Conservation (phyloP, 1,139 yeast species). For the Yamadazyma spencermartinsiae region DNA sequence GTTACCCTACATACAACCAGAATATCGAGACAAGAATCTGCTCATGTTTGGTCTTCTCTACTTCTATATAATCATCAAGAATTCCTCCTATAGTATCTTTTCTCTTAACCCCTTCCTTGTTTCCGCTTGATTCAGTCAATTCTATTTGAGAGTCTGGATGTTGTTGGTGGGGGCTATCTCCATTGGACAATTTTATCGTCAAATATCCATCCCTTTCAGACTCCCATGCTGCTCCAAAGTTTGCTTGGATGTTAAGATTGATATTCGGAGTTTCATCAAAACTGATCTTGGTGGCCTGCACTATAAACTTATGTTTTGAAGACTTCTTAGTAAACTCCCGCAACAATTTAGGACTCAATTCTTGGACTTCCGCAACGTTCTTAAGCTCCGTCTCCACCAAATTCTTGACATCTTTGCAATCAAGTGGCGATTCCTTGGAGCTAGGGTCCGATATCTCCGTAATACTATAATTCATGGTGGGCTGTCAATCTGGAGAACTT, state of each 20-base stretch:
- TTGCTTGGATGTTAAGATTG: conserved; percentile 23
- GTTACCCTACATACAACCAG: conserved; percentile 30
- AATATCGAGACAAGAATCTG: conserved; percentile 27
- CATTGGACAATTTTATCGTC: neutral
- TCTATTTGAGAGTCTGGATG: too few species aligned
- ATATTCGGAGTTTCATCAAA: conserved; percentile 15
- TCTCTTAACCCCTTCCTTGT: conserved; percentile 3
- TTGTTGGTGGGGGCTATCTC: neutral
- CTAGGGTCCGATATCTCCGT: conserved; percentile 9
- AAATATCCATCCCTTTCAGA: conserved; percentile 38
- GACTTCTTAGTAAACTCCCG: conserved; percentile 27
- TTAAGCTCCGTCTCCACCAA: conserved; percentile 8
- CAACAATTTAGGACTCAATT: conserved; percentile 18
- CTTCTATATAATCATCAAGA: conserved; percentile 10
- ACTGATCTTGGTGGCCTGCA: conserved; percentile 26
- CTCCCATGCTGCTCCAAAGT: conserved; percentile 44
- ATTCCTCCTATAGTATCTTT: conserved; percentile 11
- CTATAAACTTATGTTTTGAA: conserved; percentile 40
- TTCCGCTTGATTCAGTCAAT: neutral
- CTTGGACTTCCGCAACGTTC: conserved; percentile 3
- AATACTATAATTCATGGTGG: neutral
- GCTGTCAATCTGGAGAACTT: neutral
- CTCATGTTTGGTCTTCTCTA: conserved; percentile 3
- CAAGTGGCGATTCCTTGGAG: conserved; percentile 18
- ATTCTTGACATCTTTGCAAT: conserved; percentile 8